Percentiles rank a stretch among this genome's conserved stretches.
These are phyloP conservation scores for Oryza glumipatula DNA, from an alignment of 176 grass and related monocot genomes.

Conservation along the genomic window DNA sequence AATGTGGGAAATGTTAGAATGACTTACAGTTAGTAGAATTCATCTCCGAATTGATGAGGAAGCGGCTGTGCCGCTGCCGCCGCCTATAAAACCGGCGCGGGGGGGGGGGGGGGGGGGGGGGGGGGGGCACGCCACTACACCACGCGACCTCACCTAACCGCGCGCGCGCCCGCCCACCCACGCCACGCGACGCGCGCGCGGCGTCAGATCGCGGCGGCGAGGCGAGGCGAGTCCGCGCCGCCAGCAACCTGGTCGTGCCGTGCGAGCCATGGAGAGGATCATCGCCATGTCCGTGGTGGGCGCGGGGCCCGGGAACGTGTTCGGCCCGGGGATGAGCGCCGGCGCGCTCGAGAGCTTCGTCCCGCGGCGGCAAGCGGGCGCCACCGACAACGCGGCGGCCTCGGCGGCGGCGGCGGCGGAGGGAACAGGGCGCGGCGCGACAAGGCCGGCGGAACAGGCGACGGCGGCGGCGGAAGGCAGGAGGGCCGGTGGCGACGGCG, in stretches of 20 bases:
- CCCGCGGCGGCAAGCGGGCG: background rate
- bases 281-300: conserved; percentile 46
- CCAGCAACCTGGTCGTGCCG: background rate
- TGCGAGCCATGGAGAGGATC: conserved; percentile 50
- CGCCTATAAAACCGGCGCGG: background rate
- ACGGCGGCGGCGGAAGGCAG: background rate
- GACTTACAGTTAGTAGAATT: too few species aligned
- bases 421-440: background rate
- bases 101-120: too few species aligned
- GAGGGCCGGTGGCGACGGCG: background rate
- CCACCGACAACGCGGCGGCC: background rate
- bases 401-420: background rate
- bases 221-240: background rate
- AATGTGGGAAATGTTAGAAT: too few species aligned
- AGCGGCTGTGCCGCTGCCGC: too few species aligned
- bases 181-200: too few species aligned
- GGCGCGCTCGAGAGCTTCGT: conserved; percentile 33
- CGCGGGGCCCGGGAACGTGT: conserved; percentile 37
- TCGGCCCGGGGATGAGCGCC: conserved; percentile 43
- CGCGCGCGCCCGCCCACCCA: background rate
- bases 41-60: background rate
- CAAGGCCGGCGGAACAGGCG: background rate
- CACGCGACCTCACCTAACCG: background rate
- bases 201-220: background rate
- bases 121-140: background rate